Evolutionary conservation across 768 basidiomycete species (phyloP).

Genomic region (Tricholoma hemisulphureum): DNA sequence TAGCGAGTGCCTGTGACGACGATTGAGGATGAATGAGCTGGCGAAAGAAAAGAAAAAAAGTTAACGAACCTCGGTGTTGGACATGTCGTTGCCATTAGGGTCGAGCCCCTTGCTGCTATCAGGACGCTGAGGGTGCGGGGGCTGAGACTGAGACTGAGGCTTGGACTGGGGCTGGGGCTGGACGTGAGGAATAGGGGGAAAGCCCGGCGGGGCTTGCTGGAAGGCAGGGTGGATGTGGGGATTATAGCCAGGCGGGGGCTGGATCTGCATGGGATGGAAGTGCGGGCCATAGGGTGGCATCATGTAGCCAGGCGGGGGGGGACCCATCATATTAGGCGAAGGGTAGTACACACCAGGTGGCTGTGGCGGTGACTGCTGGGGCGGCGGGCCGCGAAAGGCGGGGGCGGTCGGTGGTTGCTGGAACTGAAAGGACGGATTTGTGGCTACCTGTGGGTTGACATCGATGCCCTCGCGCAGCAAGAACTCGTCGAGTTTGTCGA

Average conservation of each 20-base stretch:
- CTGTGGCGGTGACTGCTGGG: conserved; percentile 36
- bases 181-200: conserved; percentile 29
- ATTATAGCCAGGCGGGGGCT: conserved; percentile 37
- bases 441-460: conserved; percentile 15
- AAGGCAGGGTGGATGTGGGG: conserved; percentile 63
- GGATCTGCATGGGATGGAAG: conserved; percentile 39
- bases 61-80: conserved; percentile 55
- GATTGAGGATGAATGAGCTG: conserved; percentile 1
- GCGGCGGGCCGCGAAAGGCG: conserved; percentile 30
- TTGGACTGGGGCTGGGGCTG: conserved; percentile 29
- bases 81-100: conserved; percentile 78
- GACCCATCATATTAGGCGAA: conserved; percentile 22
- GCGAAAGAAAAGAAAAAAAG: neutral
- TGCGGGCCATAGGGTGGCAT: conserved; percentile 32
- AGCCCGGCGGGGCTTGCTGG: conserved; percentile 44
- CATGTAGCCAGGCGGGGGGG: neutral
- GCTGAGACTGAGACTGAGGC: conserved; percentile 18
- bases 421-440: conserved; percentile 33
- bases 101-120: conserved; percentile 69
- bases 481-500: conserved; percentile 64
- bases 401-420: conserved; percentile 25
- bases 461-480: conserved; percentile 69
- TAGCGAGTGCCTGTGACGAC: conserved; percentile 56
- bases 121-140: conserved; percentile 18
- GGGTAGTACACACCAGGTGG: conserved; percentile 38